A percentile compares a stretch with the other conserved stretches of the same genome.
phyloP scores from a whole-genome alignment of 2,329 filamentous ascomycete genomes.

The Hortaea sp. region DNA sequence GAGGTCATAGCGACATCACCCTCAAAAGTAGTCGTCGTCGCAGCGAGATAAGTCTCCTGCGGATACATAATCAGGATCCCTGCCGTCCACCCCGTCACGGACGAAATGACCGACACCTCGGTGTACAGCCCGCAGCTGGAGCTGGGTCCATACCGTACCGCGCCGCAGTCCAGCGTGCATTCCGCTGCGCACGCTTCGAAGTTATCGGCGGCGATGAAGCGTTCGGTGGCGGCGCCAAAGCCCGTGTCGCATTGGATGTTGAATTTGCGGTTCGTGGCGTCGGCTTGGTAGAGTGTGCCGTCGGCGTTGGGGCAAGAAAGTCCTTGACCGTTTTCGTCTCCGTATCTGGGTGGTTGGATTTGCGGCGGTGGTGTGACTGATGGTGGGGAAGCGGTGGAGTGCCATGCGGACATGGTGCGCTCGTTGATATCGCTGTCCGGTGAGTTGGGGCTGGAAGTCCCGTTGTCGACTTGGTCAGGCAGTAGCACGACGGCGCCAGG shows the following conservation, averaged over 20 bases:
- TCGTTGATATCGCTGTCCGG: not conserved
- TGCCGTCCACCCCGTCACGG: slow-evolving; percentile 10
- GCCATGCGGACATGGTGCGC: not conserved
- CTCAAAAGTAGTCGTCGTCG: not conserved
- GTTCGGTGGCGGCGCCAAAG: slow-evolving; percentile 10
- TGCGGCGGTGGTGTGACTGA: not conserved
- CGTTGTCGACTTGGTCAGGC: not conserved
- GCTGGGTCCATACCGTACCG: slow-evolving; percentile 10
- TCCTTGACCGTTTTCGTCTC: too few species aligned
- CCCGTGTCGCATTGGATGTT: slow-evolving; percentile 11
- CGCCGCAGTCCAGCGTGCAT: slow-evolving; percentile 14
- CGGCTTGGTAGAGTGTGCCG: not conserved
- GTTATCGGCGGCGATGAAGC: slow-evolving; percentile 9
- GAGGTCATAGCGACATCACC: too few species aligned
- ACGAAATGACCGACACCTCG: slow-evolving; percentile 6
- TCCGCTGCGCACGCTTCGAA: slow-evolving; percentile 10
- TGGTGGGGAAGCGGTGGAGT: not conserved
- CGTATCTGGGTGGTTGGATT: not conserved
- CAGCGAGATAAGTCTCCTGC: not conserved
- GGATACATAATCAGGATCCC: slow-evolving; percentile 9
- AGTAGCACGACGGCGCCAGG: not conserved
- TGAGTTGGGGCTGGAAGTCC: not conserved
- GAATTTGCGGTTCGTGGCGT: slow-evolving; percentile 7
- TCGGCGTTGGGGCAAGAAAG: not conserved
- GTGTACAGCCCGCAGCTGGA: slow-evolving; percentile 14